Evolutionary conservation across 164 flowering plant species (phyloP).

Genomic region (Vitis rotundifolia): DNA sequence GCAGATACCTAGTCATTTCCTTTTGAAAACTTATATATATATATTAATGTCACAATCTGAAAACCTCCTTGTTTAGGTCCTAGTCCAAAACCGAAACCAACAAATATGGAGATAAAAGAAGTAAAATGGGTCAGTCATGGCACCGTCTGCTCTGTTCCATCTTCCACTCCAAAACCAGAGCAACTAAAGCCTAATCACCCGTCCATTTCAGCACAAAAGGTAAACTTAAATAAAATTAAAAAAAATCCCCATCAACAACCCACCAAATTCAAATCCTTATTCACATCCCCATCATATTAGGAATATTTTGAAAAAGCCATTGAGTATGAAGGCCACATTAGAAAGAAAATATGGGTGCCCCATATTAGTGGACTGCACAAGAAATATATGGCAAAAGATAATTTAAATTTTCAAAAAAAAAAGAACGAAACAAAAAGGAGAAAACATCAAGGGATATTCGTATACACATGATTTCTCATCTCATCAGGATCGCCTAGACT

Average conservation of each 20-base stretch:
- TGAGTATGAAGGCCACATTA: no score
- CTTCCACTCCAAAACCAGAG: conserved; percentile 1
- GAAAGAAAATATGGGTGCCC: not conserved
- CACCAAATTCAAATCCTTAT: conserved; percentile 6
- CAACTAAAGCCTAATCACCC: conserved; percentile 23
- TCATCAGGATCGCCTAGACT: not conserved
- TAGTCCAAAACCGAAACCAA: conserved; percentile 6
- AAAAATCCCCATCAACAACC: conserved; percentile 7
- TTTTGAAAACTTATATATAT: no score
- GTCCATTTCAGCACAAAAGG: conserved; percentile 5
- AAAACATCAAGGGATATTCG: conserved; percentile 1
- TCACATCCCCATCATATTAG: conserved; percentile 3
- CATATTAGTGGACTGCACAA: no score
- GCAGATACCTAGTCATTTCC: no score
- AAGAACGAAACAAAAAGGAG: no score
- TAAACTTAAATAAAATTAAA: not conserved
- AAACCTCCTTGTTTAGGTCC: conserved; percentile 8
- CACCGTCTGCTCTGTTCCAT: not conserved
- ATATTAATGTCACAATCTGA: conserved; percentile 6
- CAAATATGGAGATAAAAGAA: not conserved
- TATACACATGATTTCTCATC: not conserved
- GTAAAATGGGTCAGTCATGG: not conserved
- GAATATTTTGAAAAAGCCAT: no score
- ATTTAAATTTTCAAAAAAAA: no score
- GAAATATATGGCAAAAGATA: no score